Evolutionary conservation across 1,284 basidiomycete species (phyloP).

Genomic region (Heimioporus punctisporus): DNA sequence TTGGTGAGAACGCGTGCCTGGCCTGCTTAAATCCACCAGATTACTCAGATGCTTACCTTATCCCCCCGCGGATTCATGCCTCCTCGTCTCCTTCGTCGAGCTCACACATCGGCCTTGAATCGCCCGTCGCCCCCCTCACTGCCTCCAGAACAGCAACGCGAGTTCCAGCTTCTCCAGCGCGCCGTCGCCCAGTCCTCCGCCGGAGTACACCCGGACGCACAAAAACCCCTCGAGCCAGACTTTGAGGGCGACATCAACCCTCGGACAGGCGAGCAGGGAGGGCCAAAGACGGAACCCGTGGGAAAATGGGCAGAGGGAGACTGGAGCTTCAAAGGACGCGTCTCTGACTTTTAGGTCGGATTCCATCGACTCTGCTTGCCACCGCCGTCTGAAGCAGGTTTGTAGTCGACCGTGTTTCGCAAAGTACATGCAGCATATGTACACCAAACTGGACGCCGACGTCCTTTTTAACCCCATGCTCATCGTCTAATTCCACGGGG

Average conservation of each 20-base stretch:
- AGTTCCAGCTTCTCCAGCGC: constrained; percentile 76
- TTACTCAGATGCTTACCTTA: too few relatives aligned
- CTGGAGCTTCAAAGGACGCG: constrained; percentile 84
- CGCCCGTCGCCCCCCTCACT: constrained; percentile 71
- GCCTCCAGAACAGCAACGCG: constrained; percentile 69
- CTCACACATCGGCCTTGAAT: constrained; percentile 37
- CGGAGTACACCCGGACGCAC: constrained; percentile 70
- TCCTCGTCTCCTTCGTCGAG: background rate
- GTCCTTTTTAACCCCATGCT: constrained; percentile 26
- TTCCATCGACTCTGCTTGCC: too few relatives aligned
- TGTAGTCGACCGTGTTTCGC: too few relatives aligned
- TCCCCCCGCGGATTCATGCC: background rate
- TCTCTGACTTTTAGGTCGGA: constrained; percentile 83
- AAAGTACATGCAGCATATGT: constrained; percentile 18
- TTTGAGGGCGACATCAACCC: constrained; percentile 80
- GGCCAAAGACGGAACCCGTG: constrained; percentile 78
- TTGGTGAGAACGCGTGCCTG: too few relatives aligned
- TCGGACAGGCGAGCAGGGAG: constrained; percentile 72
- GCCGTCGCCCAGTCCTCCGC: constrained; percentile 44
- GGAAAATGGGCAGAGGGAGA: constrained; percentile 62
- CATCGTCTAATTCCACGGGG: constrained; percentile 79
- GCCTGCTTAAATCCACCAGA: too few relatives aligned
- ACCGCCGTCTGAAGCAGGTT: too few relatives aligned
- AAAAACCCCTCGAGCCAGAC: constrained; percentile 54
- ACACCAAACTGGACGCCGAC: constrained; percentile 8